phyloP scores from a whole-genome alignment of 208 protist genomes.

The Trypanosoma theileri region DNA sequence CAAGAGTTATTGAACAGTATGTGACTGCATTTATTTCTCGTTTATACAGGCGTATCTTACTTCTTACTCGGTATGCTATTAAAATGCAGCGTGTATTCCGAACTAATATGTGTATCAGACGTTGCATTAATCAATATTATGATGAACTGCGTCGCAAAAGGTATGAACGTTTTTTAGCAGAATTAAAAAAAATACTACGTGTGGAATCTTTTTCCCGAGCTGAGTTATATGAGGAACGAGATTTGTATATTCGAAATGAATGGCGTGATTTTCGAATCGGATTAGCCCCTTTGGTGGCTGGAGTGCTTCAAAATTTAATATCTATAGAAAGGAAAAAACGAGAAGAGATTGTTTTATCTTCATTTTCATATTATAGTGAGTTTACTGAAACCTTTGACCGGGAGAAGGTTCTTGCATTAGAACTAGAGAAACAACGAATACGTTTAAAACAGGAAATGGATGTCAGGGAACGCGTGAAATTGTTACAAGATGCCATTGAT shows the following conservation, averaged over 20 bases:
- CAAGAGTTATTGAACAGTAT: conserved; percentile 6
- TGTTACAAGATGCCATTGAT: conserved; percentile 2
- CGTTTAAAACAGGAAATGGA: conserved; percentile 5
- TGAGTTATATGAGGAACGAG: not conserved
- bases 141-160: conserved; percentile 16
- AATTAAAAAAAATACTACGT: conserved; percentile 4
- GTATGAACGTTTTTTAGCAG: conserved; percentile 16
- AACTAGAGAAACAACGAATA: conserved; percentile 6
- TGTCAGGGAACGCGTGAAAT: not conserved
- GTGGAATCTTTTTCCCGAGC: conserved; percentile 8
- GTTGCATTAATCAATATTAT: conserved; percentile 24
- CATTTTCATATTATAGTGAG: conserved; percentile 3
- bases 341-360: not conserved
- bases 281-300: conserved; percentile 21
- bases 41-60: not conserved
- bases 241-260: not conserved
- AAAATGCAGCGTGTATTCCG: conserved; percentile 19
- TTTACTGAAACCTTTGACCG: conserved; percentile 11
- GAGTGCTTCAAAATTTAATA: conserved; percentile 20
- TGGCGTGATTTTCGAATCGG: conserved; percentile 19
- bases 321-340: conserved; percentile 17
- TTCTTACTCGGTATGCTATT: conserved; percentile 9
- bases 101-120: conserved; percentile 16
- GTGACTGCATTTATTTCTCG: conserved; percentile 8
- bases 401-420: conserved; percentile 5